Base-by-base conservation (phyloP, 768 basidiomycete species). In the Leccinum uliginosum region DNA sequence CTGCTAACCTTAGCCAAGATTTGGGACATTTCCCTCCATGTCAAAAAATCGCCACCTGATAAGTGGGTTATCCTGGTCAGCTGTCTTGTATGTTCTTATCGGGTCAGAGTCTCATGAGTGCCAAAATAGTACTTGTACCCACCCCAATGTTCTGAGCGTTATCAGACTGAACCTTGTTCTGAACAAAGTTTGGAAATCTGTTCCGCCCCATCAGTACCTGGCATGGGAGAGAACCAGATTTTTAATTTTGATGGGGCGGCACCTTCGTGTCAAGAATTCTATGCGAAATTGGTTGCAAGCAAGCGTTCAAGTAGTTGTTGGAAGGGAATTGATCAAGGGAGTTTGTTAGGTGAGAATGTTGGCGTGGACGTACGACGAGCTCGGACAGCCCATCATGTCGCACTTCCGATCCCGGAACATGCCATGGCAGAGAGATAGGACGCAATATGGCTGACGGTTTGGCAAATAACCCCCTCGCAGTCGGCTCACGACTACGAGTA, bases 21-120 rank as follows among this genome's bases (percentile, higher is more conserved):
- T 56, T 49, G 5, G 14, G 46, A 27, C 53, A 8, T 44, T 27
- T 45, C 40, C 30, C 23, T 29, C 56, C 12, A 50, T 55, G 52
- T 59, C 51, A 43, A 30, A 63, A 52, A 62, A 58, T 26, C 43
- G 17, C 8, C 23, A 48, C 45, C 44, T 62, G 61, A 55, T 51
- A 64, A 62, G 62, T 10, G 43, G 50, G 60, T 69, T 69, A 62
- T 56, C 60, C 50, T 55, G 49, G 58, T 68, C 67, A 68, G 55
- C 59, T 62, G 67, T 56, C 53, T 38, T 53, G 55, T 57, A 67
- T 57, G 63, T 60, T 51, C 68, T 59, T 63, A 59, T 67, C 55
- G 7, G 59, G 59, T 15, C 50, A 53, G 49, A 38, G 59, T 59
- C 59, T 6, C 53, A 56, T 53, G 47, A 15, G 15, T 49, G 53